Conservation (phyloP, 257 asterid species). For the Solanum sitiens region DNA sequence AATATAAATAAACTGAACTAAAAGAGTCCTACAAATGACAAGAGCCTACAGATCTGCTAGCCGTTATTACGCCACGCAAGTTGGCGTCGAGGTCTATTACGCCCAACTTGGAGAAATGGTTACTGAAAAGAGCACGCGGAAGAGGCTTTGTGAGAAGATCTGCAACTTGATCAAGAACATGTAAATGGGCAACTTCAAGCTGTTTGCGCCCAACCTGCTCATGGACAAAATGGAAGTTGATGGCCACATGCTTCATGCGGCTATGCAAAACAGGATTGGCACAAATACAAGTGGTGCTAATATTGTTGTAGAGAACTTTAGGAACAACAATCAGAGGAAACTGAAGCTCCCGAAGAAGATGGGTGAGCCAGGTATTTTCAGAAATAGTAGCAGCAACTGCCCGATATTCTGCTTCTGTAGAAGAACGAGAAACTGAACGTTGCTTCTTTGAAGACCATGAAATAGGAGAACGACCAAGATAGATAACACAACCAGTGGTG, state of each 20-base stretch:
- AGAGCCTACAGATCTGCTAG: not conserved
- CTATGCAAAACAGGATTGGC: not conserved
- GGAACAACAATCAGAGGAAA: not conserved
- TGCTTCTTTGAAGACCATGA: not conserved
- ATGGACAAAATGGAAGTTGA: not conserved
- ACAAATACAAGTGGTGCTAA: not conserved
- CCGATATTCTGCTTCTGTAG: not conserved
- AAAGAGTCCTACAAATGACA: not conserved
- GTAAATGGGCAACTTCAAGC: not conserved
- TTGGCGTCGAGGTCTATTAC: not conserved
- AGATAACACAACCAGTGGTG: not conserved
- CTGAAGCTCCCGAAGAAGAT: not conserved
- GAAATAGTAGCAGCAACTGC: not conserved
- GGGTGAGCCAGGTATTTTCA: not conserved
- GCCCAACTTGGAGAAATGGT: not conserved
- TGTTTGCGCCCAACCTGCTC: not conserved
- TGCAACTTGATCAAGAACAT: not conserved
- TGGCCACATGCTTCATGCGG: not conserved
- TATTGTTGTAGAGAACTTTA: not conserved
- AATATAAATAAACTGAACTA: not conserved
- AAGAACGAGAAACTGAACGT: not conserved
- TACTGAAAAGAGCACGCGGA: not conserved
- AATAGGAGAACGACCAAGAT: not conserved
- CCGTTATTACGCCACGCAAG: not conserved
- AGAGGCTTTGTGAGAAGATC: not conserved